A percentile compares a stretch with the other conserved stretches of the same genome.
These are phyloP conservation scores for Ceratobasidium sp. DNA, from an alignment of 1,284 basidiomycete species.

Conservation along the genomic window DNA sequence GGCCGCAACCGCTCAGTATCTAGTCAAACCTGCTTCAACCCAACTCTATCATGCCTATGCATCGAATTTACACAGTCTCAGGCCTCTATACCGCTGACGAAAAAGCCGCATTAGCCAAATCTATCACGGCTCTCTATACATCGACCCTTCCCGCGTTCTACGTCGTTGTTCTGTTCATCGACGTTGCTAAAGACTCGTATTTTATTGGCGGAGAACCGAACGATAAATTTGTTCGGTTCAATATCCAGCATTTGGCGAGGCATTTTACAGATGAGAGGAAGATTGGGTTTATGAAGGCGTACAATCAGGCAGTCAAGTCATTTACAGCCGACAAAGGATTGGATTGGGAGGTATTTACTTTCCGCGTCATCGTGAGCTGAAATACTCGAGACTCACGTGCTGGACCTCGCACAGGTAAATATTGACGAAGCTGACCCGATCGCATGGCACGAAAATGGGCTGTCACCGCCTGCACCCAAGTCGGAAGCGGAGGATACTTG, in stretches of 20 bases:
- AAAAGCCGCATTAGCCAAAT: conserved; percentile 7
- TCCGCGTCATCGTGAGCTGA: too few relatives aligned
- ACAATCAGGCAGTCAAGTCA: conserved; percentile 12
- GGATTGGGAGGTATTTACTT: conserved; percentile 26
- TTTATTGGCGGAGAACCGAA: conserved; percentile 31
- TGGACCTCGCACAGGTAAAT: background rate
- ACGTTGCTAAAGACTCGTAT: conserved; percentile 13
- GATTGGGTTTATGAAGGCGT: conserved; percentile 13
- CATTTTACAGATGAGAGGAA: conserved; percentile 24
- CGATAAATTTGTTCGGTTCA: conserved; percentile 20
- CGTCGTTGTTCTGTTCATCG: conserved; percentile 31
- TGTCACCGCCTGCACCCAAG: conserved; percentile 23
- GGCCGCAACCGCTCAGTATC: background rate
- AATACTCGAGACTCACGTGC: too few relatives aligned
- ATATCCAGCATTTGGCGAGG: conserved; percentile 29
- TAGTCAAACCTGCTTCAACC: background rate
- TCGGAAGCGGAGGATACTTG: conserved; percentile 4
- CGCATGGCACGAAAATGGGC: conserved; percentile 33
- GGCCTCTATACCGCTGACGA: conserved; percentile 19
- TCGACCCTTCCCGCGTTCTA: conserved; percentile 19
- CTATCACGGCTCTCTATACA: conserved; percentile 16
- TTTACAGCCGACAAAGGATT: conserved; percentile 31
- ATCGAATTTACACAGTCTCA: conserved; percentile 32
- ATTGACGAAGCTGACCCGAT: conserved; percentile 36
- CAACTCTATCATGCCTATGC: conserved; percentile 32